Conservation (phyloP, 495 filamentous ascomycete species). For the Penicillium psychrofluorescens region DNA sequence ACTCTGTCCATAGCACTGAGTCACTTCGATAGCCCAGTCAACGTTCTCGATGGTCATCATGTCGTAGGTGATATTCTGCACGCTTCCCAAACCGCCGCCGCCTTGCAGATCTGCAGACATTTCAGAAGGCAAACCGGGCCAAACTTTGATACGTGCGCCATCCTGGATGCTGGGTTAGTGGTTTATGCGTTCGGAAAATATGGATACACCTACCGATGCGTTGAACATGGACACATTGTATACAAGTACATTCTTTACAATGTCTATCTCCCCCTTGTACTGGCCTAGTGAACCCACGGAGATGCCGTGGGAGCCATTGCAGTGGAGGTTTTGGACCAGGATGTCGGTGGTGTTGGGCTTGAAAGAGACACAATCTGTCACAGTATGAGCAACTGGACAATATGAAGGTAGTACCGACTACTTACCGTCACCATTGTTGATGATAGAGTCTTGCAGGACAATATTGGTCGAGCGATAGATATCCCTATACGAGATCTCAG, state of each 20-base stretch:
- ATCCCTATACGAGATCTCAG: slow-evolving; percentile 32
- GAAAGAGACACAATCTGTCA: slow-evolving; percentile 62
- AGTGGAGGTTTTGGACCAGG: slow-evolving; percentile 60
- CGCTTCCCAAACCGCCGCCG: slow-evolving; percentile 49
- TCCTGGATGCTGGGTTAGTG: slow-evolving; percentile 22
- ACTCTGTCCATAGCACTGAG: slow-evolving; percentile 59
- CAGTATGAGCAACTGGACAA: slow-evolving; percentile 3
- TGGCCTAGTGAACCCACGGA: slow-evolving; percentile 63
- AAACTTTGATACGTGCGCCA: slow-evolving; percentile 66
- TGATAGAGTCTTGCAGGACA: slow-evolving; percentile 60
- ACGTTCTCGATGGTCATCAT: slow-evolving; percentile 49
- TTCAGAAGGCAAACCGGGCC: slow-evolving; percentile 47
- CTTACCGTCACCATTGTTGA: slow-evolving; percentile 61
- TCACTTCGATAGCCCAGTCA: slow-evolving; percentile 58
- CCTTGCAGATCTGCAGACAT: slow-evolving; percentile 52
- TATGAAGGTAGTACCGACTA: neutral
- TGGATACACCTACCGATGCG: slow-evolving; percentile 32
- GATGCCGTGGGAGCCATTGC: slow-evolving; percentile 70
- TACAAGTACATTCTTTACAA: slow-evolving; percentile 57
- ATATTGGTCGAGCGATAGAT: slow-evolving; percentile 56
- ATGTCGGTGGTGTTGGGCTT: slow-evolving; percentile 73
- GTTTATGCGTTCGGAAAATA: too few species aligned
- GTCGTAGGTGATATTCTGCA: slow-evolving; percentile 52
- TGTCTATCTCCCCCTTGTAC: slow-evolving; percentile 55
- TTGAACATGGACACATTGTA: slow-evolving; percentile 63